A percentile compares a stretch with the other conserved stretches of the same genome.
phyloP scores from a whole-genome alignment of 139 green algal species.

The Diplosphaera chodatii region DNA sequence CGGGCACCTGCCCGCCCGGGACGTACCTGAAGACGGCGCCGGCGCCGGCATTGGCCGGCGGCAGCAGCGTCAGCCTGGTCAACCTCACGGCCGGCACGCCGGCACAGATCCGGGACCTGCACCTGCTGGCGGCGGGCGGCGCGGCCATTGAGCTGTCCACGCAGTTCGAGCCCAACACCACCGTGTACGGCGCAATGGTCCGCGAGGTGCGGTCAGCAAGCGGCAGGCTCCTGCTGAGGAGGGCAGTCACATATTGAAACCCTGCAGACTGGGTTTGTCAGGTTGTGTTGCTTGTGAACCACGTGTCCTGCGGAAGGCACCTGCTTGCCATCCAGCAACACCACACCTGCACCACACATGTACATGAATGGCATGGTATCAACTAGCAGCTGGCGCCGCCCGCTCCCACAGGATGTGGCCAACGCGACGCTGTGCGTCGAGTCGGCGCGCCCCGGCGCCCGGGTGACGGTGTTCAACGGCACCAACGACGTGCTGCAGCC shows the following conservation, averaged over 20 bases:
- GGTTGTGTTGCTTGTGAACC: too few species aligned
- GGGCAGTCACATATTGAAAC: too few species aligned
- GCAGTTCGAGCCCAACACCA: conserved; percentile 14
- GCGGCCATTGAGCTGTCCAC: conserved; percentile 19
- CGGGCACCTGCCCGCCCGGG: conserved; percentile 39
- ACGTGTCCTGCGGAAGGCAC: too few species aligned
- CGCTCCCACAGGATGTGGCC: background rate
- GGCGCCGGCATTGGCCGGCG: too few species aligned
- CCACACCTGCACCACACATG: too few species aligned
- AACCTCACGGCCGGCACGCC: too few species aligned
- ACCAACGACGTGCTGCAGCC: background rate
- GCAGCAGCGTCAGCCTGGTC: background rate
- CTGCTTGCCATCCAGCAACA: too few species aligned
- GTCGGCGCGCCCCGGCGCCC: background rate
- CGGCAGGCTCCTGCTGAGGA: too few species aligned
- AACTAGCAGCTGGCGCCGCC: too few species aligned
- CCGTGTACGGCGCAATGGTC: conserved; percentile 15
- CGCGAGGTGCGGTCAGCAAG: background rate
- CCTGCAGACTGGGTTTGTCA: too few species aligned
- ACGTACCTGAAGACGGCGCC: conserved; percentile 3
- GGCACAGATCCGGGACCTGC: background rate
- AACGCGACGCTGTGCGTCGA: conserved; percentile 14
- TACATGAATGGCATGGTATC: too few species aligned
- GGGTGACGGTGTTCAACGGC: background rate
- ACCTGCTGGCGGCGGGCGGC: background rate